Evolutionary conservation across 208 protist species (phyloP).

Genomic region (Trypanosoma theileri): DNA sequence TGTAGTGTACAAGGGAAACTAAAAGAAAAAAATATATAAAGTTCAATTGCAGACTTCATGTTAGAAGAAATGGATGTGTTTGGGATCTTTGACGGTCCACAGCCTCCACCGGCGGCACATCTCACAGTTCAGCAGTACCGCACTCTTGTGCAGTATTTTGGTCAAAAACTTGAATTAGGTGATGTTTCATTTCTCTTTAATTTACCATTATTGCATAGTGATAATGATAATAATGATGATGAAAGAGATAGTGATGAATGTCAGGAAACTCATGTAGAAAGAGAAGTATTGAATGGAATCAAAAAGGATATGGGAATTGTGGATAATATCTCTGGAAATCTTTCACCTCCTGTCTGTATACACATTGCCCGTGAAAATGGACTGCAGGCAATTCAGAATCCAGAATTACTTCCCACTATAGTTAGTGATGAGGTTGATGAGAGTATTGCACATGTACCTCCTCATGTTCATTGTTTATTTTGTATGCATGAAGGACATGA

Average conservation of each 20-base stretch:
- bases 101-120: conserved; percentile 1
- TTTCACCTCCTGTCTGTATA: conserved; percentile 34
- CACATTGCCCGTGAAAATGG: conserved; percentile 55
- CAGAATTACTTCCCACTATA: conserved; percentile 22
- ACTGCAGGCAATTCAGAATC: conserved; percentile 9
- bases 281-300: too few species aligned
- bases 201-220: neutral
- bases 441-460: neutral
- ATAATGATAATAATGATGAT: neutral
- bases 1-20: neutral
- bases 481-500: conserved; percentile 32
- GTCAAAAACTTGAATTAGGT: conserved; percentile 13
- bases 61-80: conserved; percentile 41
- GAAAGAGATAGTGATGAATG: too few species aligned
- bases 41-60: neutral
- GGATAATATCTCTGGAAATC: too few species aligned
- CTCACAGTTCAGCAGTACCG: conserved; percentile 27
- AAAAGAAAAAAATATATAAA: neutral
- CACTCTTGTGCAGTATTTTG: conserved; percentile 15
- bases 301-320: too few species aligned
- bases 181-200: conserved; percentile 28
- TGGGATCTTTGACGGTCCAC: conserved; percentile 29
- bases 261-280: too few species aligned
- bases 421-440: neutral
- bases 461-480: conserved; percentile 48